These are phyloP conservation scores for Alternaria metachromatica DNA, from an alignment of 2,329 filamentous ascomycete genomes.

Conservation along the genomic window DNA sequence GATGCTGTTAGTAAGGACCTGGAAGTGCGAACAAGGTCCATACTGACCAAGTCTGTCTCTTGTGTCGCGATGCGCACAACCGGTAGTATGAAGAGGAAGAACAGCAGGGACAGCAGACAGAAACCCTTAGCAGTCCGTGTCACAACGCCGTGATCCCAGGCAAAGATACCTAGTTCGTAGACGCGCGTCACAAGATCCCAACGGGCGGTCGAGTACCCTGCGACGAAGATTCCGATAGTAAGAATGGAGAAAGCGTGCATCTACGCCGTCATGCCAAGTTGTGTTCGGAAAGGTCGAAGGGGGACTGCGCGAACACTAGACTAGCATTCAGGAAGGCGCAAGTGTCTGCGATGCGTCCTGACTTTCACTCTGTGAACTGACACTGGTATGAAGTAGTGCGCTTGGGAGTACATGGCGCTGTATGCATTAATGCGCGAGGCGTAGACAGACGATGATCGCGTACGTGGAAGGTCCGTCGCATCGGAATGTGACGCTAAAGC, in stretches of 20 bases:
- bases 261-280: constrained; percentile 51
- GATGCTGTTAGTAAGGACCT: constrained; percentile 14
- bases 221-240: constrained; percentile 97
- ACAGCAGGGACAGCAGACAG: constrained; percentile 79
- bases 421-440: constrained; percentile 6
- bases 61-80: constrained; percentile 80
- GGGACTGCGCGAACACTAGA: not conserved
- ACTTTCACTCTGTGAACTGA: not conserved
- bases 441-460: constrained; percentile 6
- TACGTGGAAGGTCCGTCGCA: constrained; percentile 16
- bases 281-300: not conserved
- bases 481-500: constrained; percentile 6
- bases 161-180: constrained; percentile 96
- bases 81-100: constrained; percentile 83
- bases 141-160: constrained; percentile 98
- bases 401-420: constrained; percentile 24
- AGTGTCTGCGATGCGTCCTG: not conserved
- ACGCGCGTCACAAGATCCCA: constrained; percentile 97
- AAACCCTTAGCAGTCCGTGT: constrained; percentile 87
- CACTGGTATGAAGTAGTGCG: constrained; percentile 12
- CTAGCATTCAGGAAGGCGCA: not conserved
- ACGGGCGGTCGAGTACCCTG: constrained; percentile 98
- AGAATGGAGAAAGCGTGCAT: constrained; percentile 99
- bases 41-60: constrained; percentile 79
- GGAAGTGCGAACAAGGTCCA: not conserved